Evolutionary conservation across 73 alveolate genomes (phyloP).

Genomic region (Effrenium voratum): DNA sequence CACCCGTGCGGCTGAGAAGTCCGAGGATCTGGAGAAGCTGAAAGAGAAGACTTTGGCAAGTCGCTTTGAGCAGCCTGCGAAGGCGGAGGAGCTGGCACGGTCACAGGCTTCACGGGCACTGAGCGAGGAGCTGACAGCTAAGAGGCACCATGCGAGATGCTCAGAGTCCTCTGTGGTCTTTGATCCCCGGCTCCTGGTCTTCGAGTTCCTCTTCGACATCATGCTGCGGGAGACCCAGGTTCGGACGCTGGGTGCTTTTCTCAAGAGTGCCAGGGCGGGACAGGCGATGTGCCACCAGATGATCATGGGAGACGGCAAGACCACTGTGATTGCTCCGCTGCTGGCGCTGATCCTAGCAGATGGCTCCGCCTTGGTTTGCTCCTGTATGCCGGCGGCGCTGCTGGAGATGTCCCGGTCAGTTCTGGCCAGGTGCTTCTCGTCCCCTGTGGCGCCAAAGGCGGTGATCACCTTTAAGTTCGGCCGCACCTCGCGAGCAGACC

Average conservation of each 20-base stretch:
- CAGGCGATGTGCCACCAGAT: conserved; percentile 77
- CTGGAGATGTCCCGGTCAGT: conserved; percentile 67
- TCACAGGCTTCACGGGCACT: neutral
- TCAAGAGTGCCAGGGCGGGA: conserved; percentile 41
- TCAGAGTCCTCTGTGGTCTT: neutral
- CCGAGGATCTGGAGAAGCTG: conserved; percentile 27
- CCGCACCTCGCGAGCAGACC: conserved; percentile 68
- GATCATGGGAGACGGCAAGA: conserved; percentile 90
- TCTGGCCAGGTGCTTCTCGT: conserved; percentile 58
- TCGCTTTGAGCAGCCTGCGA: neutral
- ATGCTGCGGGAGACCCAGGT: conserved; percentile 72
- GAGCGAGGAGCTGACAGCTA: conserved; percentile 48
- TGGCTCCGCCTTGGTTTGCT: conserved; percentile 34
- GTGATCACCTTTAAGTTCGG: conserved; percentile 80
- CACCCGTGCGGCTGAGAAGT: conserved; percentile 37
- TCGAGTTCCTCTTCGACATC: conserved; percentile 66
- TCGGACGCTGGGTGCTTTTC: conserved; percentile 24
- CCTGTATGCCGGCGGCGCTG: conserved; percentile 56
- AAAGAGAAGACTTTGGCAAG: conserved; percentile 5
- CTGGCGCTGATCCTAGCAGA: conserved; percentile 70
- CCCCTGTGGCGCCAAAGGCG: conserved; percentile 75
- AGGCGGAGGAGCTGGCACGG: neutral
- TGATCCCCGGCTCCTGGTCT: conserved; percentile 91
- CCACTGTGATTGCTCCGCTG: conserved; percentile 83
- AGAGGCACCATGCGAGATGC: conserved; percentile 53